A percentile compares a stretch with the other conserved stretches of the same genome.
These are phyloP conservation scores for Helicostylum pulchrum DNA, from an alignment of 192 early-diverging fungal species.

Conservation along the genomic window DNA sequence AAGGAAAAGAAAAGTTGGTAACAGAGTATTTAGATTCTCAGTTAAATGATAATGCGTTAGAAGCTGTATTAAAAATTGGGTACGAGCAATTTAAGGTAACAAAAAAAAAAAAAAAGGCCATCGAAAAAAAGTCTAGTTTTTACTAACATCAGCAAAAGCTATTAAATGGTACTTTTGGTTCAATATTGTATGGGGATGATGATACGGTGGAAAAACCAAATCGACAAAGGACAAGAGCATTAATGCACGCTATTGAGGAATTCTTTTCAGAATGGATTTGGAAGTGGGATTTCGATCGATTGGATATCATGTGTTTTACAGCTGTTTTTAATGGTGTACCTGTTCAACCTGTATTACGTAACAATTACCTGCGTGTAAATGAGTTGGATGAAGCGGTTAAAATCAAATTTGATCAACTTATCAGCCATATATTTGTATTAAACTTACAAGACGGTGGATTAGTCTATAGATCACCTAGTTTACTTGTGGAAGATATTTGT, in stretches of 20 bases:
- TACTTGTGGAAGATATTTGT: conserved; percentile 20
- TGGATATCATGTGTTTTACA: conserved; percentile 27
- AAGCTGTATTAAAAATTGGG: conserved; percentile 43
- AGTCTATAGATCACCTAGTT: conserved; percentile 27
- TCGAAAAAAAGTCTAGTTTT: conserved; percentile 10
- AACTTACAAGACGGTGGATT: conserved; percentile 22
- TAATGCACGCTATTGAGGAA: conserved; percentile 48
- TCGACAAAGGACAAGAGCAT: conserved; percentile 25
- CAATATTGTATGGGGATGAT: conserved; percentile 19
- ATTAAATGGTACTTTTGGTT: conserved; percentile 39
- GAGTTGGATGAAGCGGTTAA: conserved; percentile 14
- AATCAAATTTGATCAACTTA: conserved; percentile 5
- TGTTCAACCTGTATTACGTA: conserved; percentile 23
- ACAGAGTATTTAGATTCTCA: conserved; percentile 54
- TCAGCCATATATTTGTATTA: conserved; percentile 25
- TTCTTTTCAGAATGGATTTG: conserved; percentile 60
- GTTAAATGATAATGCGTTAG: conserved; percentile 47
- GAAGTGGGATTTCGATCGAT: conserved; percentile 53
- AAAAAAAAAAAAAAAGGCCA: conserved; percentile 6
- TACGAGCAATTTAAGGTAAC: conserved; percentile 55
- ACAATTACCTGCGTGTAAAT: conserved; percentile 27
- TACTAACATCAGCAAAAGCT: conserved; percentile 16
- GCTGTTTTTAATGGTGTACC: conserved; percentile 37
- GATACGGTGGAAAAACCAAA: conserved; percentile 18
- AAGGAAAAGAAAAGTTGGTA: conserved; percentile 48